Conservation (phyloP, 2,329 filamentous ascomycete genomes). For the Erysiphe pulchra region DNA sequence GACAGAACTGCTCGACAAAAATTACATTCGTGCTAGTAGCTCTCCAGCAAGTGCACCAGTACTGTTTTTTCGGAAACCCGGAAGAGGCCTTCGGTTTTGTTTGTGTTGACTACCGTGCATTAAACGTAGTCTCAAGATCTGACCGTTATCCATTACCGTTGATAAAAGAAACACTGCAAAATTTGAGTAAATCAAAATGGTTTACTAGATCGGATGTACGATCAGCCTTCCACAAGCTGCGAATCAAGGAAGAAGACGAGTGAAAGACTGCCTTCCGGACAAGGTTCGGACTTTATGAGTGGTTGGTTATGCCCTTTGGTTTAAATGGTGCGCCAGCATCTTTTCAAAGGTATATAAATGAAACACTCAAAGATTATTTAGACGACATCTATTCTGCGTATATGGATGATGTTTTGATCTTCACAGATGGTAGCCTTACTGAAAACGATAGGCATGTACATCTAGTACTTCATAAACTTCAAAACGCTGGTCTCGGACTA, state of each 20-base stretch:
- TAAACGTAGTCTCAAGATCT: not conserved
- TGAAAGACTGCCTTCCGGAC: not conserved
- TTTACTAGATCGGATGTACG: not conserved
- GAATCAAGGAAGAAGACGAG: not conserved
- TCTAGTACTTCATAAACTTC: not conserved
- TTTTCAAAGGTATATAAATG: slow-evolving; percentile 1
- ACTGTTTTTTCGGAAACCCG: not conserved
- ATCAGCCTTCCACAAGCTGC: not conserved
- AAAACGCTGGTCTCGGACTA: not conserved
- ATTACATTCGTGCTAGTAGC: not conserved
- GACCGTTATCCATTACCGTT: slow-evolving; percentile 1
- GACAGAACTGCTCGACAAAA: not conserved
- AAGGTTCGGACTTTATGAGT: not conserved
- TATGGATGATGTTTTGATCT: not conserved
- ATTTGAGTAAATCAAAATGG: not conserved
- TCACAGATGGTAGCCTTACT: not conserved
- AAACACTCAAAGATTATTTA: not conserved
- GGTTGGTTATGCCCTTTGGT: slow-evolving; percentile 1
- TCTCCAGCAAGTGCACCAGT: not conserved
- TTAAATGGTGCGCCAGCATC: not conserved
- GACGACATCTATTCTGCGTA: not conserved
- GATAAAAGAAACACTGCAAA: not conserved
- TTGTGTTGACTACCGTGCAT: not conserved
- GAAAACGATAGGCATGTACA: not conserved
- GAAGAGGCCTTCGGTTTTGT: not conserved